phyloP scores from a whole-genome alignment of 2,329 filamentous ascomycete species.

The Neurospora crassa region DNA sequence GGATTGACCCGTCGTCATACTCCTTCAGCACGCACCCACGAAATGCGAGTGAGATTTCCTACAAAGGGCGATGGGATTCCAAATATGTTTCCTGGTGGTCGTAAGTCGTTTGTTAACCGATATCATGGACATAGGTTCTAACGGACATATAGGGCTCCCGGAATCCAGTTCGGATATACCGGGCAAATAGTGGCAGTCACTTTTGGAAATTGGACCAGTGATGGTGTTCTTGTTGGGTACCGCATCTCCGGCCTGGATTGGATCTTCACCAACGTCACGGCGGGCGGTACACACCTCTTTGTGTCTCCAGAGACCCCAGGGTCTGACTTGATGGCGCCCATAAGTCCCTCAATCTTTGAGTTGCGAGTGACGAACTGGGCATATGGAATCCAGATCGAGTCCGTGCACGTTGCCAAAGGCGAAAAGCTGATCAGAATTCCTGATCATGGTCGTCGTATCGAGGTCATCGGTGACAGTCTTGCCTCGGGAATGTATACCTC shows the following conservation, averaged over 20 bases:
- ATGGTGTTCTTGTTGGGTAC: constrained; percentile 44
- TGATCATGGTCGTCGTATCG: constrained; percentile 26
- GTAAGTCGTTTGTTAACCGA: constrained; percentile 26
- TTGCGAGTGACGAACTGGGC: constrained; percentile 53
- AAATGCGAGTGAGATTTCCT: constrained; percentile 44
- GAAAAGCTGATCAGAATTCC: constrained; percentile 34
- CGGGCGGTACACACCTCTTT: constrained; percentile 45
- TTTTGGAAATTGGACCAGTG: constrained; percentile 41
- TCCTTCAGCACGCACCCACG: constrained; percentile 36
- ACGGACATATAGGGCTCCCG: constrained; percentile 31
- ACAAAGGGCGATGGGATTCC: constrained; percentile 54
- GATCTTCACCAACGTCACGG: constrained; percentile 51
- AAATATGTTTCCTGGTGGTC: constrained; percentile 52
- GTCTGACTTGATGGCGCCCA: constrained; percentile 31
- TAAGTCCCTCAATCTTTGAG: constrained; percentile 41
- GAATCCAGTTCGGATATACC: constrained; percentile 46
- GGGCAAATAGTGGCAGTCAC: constrained; percentile 42
- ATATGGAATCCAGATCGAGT: constrained; percentile 46
- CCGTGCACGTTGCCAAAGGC: constrained; percentile 37
- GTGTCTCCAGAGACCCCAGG: constrained; percentile 35
- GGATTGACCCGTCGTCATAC: constrained; percentile 24
- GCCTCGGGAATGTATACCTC: constrained; percentile 47
- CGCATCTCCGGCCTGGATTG: constrained; percentile 50
- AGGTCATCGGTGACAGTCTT: constrained; percentile 39
- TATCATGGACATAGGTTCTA: constrained; percentile 2